Evolutionary conservation across 305 asterid genomes (phyloP).

Genomic region (Fraxinus greggii): DNA sequence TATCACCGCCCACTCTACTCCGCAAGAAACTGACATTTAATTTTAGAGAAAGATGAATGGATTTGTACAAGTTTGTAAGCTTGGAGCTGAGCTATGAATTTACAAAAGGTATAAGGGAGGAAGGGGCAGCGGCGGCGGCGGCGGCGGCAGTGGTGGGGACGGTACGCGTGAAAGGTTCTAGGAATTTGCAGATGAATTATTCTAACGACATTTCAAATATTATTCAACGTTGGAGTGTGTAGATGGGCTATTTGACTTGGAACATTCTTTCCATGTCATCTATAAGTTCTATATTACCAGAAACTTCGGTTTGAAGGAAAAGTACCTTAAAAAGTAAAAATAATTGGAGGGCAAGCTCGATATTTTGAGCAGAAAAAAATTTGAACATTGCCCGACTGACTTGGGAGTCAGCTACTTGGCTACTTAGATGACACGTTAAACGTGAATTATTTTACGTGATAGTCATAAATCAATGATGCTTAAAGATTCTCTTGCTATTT

Average conservation of each 20-base stretch:
- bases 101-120: background rate
- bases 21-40: conserved; percentile 74
- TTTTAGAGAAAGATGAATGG: background rate
- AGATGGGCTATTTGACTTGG: background rate
- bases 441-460: background rate
- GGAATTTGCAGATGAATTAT: background rate
- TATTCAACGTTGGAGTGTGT: background rate
- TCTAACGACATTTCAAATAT: background rate
- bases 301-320: background rate
- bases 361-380: no score
- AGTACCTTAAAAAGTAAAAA: background rate
- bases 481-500: background rate
- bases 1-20: conserved; percentile 69
- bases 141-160: background rate
- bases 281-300: background rate
- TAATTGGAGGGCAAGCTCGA: background rate
- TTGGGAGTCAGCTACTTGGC: no score
- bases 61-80: background rate
- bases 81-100: background rate
- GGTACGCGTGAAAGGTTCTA: background rate
- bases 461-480: background rate
- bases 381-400: no score
- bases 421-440: no score
- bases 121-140: background rate
- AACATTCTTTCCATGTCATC: background rate